Base-by-base conservation (phyloP, 2,329 filamentous ascomycete species). In the Xylariaceae sp. region DNA sequence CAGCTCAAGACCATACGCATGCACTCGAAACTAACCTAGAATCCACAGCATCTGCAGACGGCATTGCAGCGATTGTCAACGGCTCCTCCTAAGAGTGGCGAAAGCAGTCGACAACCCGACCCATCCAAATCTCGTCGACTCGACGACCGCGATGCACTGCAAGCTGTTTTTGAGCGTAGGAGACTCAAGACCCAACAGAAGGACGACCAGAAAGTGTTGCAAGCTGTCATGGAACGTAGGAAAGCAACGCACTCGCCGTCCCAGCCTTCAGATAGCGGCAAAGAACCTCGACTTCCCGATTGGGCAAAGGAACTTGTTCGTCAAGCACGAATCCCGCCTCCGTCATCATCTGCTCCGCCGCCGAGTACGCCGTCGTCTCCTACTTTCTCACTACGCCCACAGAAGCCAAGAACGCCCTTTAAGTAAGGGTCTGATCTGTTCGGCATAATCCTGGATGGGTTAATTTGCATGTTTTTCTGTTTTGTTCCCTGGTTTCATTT, bases 221-320 rank as follows among this genome's bases (percentile, higher is more conserved):
- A 52, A 33, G 56, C 58, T 53, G 60, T 67, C 16, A 39, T 51
- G 28, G 62, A 64, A 34, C 63, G 56, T 34, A 65, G 65, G 41
- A 64, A 63, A 33, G 50, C 63, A 8, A 66, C 61, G 17, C 47
- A 60, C 8, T 60, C 53, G 19, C 58, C 63, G 17, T 57, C 55
- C 11, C 43, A 50, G 17, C 24, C 47, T 16, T 49, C 47, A 37
- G 51, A 40, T 56, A 28, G 8, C 44, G 11, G 9, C 21, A 67
- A 63, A 39, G 57, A 60, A 4, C 65, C 63, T 46, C 62, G 62
- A 41, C 64, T 71, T 17, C 69, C 68, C 14, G 34, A n/a, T 24
- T 71, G 70, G 69, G 70, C 69, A 44, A 61, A 39, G 19, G 46
- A 65, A 29, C 61, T 69, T 19, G 58, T 70, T 23, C 48, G 58